phyloP scores from a whole-genome alignment of 1,139 yeast genomes.

The Hyphopichia burtonii region DNA sequence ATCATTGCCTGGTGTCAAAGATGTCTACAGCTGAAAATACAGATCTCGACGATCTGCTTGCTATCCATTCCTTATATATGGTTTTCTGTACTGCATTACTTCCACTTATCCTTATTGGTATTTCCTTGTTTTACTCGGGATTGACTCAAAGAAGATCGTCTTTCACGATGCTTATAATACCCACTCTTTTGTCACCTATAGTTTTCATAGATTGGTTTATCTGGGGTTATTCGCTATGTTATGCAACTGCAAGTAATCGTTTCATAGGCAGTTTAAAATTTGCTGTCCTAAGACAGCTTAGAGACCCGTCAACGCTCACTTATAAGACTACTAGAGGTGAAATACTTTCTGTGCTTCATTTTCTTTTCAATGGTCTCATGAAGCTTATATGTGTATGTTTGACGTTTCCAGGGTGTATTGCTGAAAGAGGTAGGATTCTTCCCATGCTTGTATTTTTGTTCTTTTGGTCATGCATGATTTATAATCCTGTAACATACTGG shows the following conservation, averaged over 20 bases:
- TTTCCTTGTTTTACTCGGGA: constrained; percentile 57
- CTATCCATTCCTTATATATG: constrained; percentile 40
- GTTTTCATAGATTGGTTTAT: constrained; percentile 54
- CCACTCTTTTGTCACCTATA: constrained; percentile 42
- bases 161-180: constrained; percentile 52
- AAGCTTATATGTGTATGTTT: constrained; percentile 52
- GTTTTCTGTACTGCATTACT: constrained; percentile 34
- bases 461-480: constrained; percentile 56
- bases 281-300: constrained; percentile 40
- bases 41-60: constrained; percentile 5
- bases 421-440: constrained; percentile 55
- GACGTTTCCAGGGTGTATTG: constrained; percentile 57
- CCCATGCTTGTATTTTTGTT: constrained; percentile 56
- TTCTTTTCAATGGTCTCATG: constrained; percentile 51
- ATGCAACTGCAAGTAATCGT: constrained; percentile 37
- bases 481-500: constrained; percentile 67
- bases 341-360: constrained; percentile 40
- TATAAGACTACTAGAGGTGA: constrained; percentile 39
- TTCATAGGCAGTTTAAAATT: constrained; percentile 49
- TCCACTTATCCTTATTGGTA: constrained; percentile 39
- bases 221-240: constrained; percentile 59
- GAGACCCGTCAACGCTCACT: constrained; percentile 18
- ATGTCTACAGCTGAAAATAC: not conserved
- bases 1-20: not conserved
- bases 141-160: constrained; percentile 57